A percentile compares a stretch with the other conserved stretches of the same genome.
phyloP scores from a whole-genome alignment of 192 early-diverging fungal species.

The Coemansia sp. region DNA sequence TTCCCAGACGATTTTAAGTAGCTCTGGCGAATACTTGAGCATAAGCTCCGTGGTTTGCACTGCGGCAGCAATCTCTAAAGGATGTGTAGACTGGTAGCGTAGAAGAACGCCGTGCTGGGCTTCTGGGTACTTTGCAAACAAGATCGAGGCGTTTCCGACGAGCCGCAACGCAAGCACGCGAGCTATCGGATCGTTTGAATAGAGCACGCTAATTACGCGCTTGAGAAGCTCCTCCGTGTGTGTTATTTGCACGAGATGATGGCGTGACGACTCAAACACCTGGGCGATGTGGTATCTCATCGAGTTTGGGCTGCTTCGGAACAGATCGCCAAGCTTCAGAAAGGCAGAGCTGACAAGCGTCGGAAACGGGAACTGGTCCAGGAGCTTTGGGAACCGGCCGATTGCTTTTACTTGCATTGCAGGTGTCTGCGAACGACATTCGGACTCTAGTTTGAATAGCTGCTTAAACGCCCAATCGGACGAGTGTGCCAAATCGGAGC shows the following conservation, averaged over 20 bases:
- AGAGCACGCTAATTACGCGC: conserved; percentile 50
- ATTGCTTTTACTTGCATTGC: conserved; percentile 51
- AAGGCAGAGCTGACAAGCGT: conserved; percentile 54
- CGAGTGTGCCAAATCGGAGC: conserved; percentile 19
- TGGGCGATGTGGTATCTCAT: conserved; percentile 54
- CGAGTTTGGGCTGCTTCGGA: conserved; percentile 44
- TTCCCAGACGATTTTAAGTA: conserved; percentile 50
- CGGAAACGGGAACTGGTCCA: conserved; percentile 56
- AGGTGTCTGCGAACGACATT: conserved; percentile 37
- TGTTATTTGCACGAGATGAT: conserved; percentile 44
- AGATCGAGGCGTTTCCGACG: conserved; percentile 48
- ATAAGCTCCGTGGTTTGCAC: conserved; percentile 50
- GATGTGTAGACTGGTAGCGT: conserved; percentile 49
- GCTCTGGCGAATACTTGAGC: conserved; percentile 48
- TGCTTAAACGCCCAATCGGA: conserved; percentile 56
- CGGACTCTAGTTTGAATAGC: conserved; percentile 53
- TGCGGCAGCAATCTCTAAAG: conserved; percentile 51
- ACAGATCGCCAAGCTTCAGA: conserved; percentile 56
- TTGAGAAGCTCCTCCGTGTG: conserved; percentile 52
- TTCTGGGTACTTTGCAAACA: conserved; percentile 51
- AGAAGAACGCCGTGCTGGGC: conserved; percentile 55
- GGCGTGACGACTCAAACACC: conserved; percentile 42
- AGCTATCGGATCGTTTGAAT: conserved; percentile 55
- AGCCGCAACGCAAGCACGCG: conserved; percentile 51
- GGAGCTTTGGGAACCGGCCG: conserved; percentile 50